A percentile compares a stretch with the other conserved stretches of the same genome.
Evolutionary conservation across 148 eudicot genomes (phyloP).

Genomic region (Pharnaceum exiguum): DNA sequence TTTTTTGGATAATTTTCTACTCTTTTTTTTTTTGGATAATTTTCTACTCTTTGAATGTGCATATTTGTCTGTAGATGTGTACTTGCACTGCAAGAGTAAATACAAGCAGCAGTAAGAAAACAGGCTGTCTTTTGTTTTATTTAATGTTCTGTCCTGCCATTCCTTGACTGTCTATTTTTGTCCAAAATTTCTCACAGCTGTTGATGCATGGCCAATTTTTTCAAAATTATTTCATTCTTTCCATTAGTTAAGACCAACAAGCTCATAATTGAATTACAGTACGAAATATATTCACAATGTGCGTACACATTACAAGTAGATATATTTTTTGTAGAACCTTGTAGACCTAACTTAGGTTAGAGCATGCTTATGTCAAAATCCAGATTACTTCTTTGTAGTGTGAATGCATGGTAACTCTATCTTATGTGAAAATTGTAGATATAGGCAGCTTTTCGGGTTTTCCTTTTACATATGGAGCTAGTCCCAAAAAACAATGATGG

Average conservation of each 20-base stretch:
- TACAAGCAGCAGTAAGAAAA: conserved; percentile 28
- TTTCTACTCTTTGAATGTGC: background rate
- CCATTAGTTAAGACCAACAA: background rate
- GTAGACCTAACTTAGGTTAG: too few relatives aligned
- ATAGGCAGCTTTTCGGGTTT: conserved; percentile 24
- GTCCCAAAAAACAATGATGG: conserved; percentile 45
- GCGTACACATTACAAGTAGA: too few relatives aligned
- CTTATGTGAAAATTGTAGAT: conserved; percentile 8
- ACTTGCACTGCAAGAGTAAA: conserved; percentile 6
- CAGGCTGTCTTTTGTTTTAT: conserved; percentile 38
- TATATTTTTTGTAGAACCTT: too few relatives aligned
- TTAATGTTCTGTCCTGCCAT: conserved; percentile 33
- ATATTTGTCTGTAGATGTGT: conserved; percentile 11
- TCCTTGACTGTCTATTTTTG: conserved; percentile 30
- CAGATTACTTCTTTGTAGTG: background rate
- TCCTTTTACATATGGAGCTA: conserved; percentile 28
- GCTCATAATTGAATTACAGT: too few relatives aligned
- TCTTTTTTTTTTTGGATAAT: too few relatives aligned
- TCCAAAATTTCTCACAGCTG: conserved; percentile 23
- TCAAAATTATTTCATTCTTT: background rate
- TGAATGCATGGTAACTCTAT: conserved; percentile 22
- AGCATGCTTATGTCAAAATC: background rate
- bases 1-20: too few relatives aligned
- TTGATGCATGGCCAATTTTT: conserved; percentile 16
- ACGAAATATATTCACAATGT: too few relatives aligned